A percentile compares a stretch with the other conserved stretches of the same genome.
Evolutionary conservation across 1,139 yeast species (phyloP).

Genomic region (Arxiozyma heterogenica): DNA sequence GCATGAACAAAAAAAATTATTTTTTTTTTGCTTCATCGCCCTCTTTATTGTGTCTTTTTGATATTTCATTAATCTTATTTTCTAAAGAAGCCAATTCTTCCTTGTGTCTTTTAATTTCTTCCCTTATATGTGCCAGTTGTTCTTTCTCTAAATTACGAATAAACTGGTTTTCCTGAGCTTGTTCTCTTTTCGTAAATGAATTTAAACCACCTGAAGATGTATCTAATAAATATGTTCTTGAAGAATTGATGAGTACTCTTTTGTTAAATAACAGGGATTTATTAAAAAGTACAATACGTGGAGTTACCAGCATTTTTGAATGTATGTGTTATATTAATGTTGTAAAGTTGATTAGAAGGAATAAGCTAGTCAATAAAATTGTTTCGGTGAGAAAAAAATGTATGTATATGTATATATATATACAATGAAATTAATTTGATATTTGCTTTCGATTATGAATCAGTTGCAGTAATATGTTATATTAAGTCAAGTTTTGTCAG

Average conservation of each 20-base stretch:
- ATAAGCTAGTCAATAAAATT: not conserved
- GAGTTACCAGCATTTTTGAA: not conserved
- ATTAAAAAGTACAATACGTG: not conserved
- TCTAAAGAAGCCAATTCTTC: slow-evolving; percentile 34
- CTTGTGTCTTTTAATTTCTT: slow-evolving; percentile 44
- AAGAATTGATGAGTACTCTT: not conserved
- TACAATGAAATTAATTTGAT: too few species aligned
- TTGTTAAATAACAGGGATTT: not conserved
- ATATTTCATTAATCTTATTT: slow-evolving; percentile 23
- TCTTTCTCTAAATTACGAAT: slow-evolving; percentile 56
- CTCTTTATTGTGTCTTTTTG: slow-evolving; percentile 10
- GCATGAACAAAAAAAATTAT: not conserved
- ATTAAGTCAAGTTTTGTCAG: too few species aligned
- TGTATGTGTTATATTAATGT: not conserved
- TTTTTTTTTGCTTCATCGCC: not conserved
- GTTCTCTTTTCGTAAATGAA: slow-evolving; percentile 44
- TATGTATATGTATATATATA: too few species aligned
- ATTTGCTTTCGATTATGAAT: too few species aligned
- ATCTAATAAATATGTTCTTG: slow-evolving; percentile 2
- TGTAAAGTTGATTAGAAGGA: not conserved
- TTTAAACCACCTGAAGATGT: slow-evolving; percentile 15
- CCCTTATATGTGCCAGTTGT: slow-evolving; percentile 45
- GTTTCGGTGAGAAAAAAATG: not conserved
- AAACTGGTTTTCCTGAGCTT: slow-evolving; percentile 60
- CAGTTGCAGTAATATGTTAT: too few species aligned